A percentile compares a stretch with the other conserved stretches of the same genome.
Conservation (phyloP, 495 filamentous ascomycete species). For the Penicillium samsonianum region DNA sequence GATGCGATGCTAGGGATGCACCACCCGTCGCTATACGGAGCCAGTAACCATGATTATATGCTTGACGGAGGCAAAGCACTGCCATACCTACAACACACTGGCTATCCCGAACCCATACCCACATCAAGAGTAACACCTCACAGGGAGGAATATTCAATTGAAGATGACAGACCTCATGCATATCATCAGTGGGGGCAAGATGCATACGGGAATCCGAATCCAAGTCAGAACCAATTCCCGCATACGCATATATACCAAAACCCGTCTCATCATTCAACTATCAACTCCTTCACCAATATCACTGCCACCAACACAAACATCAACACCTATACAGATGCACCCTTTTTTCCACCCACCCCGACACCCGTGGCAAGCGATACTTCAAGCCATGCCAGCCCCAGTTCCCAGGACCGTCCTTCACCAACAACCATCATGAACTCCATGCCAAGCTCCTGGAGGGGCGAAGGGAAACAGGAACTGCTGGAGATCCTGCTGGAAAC, state of each 20-base stretch:
- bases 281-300: slow-evolving; percentile 5
- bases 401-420: neutral
- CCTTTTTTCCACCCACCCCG: neutral
- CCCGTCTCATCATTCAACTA: slow-evolving; percentile 16
- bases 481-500: slow-evolving; percentile 35
- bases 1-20: slow-evolving; percentile 3
- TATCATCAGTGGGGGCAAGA: slow-evolving; percentile 21
- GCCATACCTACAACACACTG: neutral
- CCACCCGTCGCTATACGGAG: slow-evolving; percentile 1
- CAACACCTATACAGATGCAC: neutral
- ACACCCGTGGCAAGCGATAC: slow-evolving; percentile 1
- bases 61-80: neutral
- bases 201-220: slow-evolving; percentile 9
- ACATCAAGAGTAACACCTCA: neutral
- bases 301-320: neutral
- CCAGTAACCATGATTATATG: neutral
- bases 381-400: neutral
- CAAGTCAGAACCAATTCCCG: neutral
- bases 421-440: slow-evolving; percentile 12
- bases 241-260: slow-evolving; percentile 4
- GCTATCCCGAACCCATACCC: neutral
- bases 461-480: slow-evolving; percentile 28
- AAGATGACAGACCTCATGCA: slow-evolving; percentile 5
- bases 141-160: slow-evolving; percentile 3
- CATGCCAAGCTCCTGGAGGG: slow-evolving; percentile 27